These are phyloP conservation scores for Bonnemaisonia californica DNA, from an alignment of 31 red algal species.

Conservation along the genomic window DNA sequence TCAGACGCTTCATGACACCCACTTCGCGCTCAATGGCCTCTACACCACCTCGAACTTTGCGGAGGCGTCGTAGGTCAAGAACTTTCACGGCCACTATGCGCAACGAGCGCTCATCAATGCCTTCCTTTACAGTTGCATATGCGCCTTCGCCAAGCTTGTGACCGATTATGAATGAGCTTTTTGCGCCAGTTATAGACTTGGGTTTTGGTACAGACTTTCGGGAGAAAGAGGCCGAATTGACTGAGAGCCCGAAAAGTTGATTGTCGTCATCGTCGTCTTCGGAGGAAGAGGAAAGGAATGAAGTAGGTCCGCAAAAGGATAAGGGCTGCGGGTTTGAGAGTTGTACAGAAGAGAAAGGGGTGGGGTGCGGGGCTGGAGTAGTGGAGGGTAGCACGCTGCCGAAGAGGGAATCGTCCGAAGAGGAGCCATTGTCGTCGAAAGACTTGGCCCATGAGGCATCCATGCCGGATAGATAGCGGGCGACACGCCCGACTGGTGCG, in stretches of 20 bases:
- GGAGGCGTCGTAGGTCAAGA: constrained; percentile 75
- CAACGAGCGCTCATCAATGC: constrained; percentile 81
- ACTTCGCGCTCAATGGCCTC: constrained; percentile 89
- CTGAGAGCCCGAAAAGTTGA: constrained; percentile 9
- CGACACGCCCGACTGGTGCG: neutral
- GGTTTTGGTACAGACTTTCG: constrained; percentile 39
- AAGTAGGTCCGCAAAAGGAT: neutral
- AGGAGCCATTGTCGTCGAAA: neutral
- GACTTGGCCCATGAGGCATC: neutral
- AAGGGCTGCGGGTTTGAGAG: constrained; percentile 10
- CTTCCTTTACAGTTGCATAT: constrained; percentile 87
- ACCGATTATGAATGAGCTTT: constrained; percentile 81
- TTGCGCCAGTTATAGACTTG: constrained; percentile 60
- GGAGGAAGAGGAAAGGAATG: constrained; percentile 48
- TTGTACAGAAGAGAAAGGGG: constrained; percentile 2
- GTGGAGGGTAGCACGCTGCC: neutral
- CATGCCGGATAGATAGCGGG: constrained; percentile 5
- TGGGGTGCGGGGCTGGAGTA: constrained; percentile 2
- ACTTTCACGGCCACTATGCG: constrained; percentile 94
- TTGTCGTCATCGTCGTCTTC: constrained; percentile 39
- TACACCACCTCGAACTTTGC: constrained; percentile 71
- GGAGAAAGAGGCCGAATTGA: neutral
- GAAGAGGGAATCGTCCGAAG: constrained; percentile 21
- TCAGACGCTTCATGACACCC: constrained; percentile 76
- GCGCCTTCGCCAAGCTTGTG: constrained; percentile 93